Conservation (phyloP, 768 basidiomycete species). For the Rhizopogon rudus region DNA sequence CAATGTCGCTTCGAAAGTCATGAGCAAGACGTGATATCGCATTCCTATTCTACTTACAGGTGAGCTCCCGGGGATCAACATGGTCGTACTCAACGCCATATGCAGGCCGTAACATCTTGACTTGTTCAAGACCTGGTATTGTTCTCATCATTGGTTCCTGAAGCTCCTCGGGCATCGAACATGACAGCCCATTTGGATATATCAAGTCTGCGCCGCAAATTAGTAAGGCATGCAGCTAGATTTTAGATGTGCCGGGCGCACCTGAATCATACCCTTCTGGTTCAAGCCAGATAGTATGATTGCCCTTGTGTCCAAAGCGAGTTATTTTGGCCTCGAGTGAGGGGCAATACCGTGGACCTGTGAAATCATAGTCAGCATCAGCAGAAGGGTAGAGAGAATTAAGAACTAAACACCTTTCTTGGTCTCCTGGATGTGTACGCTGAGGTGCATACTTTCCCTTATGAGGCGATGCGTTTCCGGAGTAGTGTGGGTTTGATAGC, state of each 20-base stretch:
- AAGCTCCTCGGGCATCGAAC: slow-evolving; percentile 80
- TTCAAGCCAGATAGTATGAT: slow-evolving; percentile 83
- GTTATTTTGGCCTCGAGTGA: slow-evolving; percentile 85
- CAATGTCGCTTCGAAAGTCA: slow-evolving; percentile 51
- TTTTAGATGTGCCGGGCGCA: slow-evolving; percentile 19
- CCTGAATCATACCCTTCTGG: slow-evolving; percentile 91
- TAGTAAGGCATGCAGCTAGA: not conserved
- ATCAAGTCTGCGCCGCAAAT: slow-evolving; percentile 54
- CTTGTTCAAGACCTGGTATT: slow-evolving; percentile 80
- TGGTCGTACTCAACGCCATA: slow-evolving; percentile 95
- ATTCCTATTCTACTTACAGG: slow-evolving; percentile 40
- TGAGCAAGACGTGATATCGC: not conserved
- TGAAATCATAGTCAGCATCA: not conserved
- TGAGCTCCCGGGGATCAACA: slow-evolving; percentile 79
- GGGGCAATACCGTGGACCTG: slow-evolving; percentile 89
- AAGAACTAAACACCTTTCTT: slow-evolving; percentile 57
- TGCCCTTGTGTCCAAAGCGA: slow-evolving; percentile 66
- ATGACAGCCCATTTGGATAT: slow-evolving; percentile 88
- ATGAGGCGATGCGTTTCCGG: slow-evolving; percentile 71
- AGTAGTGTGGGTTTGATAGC: slow-evolving; percentile 72
- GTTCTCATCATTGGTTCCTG: slow-evolving; percentile 83
- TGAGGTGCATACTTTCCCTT: slow-evolving; percentile 67
- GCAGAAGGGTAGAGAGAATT: not conserved
- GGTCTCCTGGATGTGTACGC: slow-evolving; percentile 85
- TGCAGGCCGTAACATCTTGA: slow-evolving; percentile 76